These are phyloP conservation scores for Rubia tinctorum DNA, from an alignment of 305 asterid genomes.

Conservation along the genomic window DNA sequence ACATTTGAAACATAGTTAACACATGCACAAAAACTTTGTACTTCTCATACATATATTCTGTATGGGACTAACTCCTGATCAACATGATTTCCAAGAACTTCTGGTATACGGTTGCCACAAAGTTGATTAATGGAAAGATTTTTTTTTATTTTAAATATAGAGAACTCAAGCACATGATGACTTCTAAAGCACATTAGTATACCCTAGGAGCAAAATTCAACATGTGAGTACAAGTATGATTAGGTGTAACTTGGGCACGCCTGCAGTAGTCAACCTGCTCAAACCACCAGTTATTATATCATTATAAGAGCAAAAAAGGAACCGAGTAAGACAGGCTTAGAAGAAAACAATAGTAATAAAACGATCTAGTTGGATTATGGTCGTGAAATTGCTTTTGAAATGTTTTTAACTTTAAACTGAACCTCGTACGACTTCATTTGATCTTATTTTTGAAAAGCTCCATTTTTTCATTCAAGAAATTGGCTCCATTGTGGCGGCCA, in stretches of 20 bases:
- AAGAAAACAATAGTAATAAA: too few relatives aligned
- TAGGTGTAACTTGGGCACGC: constrained; percentile 76
- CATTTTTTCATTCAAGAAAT: constrained; percentile 48
- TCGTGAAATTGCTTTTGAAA: too few relatives aligned
- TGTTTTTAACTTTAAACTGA: too few relatives aligned
- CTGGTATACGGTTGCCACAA: constrained; percentile 42
- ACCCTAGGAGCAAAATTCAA: constrained; percentile 91
- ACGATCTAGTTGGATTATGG: too few relatives aligned
- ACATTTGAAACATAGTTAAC: constrained; percentile 2
- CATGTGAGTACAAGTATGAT: constrained; percentile 98
- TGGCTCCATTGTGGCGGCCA: constrained; percentile 61
- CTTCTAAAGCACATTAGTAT: constrained; percentile 17
- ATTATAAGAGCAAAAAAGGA: too few relatives aligned
- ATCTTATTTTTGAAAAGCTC: background rate
- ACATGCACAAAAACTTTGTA: constrained; percentile 9
- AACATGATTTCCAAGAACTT: constrained; percentile 89
- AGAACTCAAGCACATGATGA: background rate
- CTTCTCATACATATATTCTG: background rate
- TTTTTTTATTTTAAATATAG: background rate
- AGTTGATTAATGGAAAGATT: background rate
- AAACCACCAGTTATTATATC: too few relatives aligned
- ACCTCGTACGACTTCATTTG: too few relatives aligned
- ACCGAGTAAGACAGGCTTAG: too few relatives aligned
- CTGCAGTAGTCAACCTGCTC: constrained; percentile 93
- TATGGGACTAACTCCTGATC: constrained; percentile 92